These are phyloP conservation scores for Allantophomopsis lycopodina DNA, from an alignment of 2,329 filamentous ascomycete genomes.

Conservation along the genomic window DNA sequence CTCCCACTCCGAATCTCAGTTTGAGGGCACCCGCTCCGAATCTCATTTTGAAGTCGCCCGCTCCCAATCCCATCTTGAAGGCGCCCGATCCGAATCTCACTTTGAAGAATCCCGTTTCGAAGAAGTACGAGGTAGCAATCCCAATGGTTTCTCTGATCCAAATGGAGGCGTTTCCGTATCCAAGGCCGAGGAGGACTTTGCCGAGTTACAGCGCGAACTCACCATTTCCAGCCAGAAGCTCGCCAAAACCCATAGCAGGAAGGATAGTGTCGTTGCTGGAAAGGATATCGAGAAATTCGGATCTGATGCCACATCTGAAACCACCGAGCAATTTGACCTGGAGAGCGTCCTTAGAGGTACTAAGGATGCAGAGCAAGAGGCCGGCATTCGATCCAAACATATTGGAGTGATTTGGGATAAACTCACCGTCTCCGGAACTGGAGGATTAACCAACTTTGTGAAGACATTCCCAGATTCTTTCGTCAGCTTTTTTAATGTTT, in stretches of 20 bases:
- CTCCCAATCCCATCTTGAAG: no score
- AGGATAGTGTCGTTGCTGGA: conserved; percentile 10
- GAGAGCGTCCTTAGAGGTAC: conserved; percentile 61
- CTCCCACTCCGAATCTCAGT: no score
- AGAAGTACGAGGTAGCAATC: conserved; percentile 21
- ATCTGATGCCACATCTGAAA: conserved; percentile 27
- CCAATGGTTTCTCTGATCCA: conserved; percentile 28
- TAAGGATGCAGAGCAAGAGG: conserved; percentile 55
- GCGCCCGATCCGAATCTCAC: no score
- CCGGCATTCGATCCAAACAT: conserved; percentile 69
- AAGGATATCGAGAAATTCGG: conserved; percentile 47
- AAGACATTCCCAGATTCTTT: conserved; percentile 64
- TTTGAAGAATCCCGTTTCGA: no score
- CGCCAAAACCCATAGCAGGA: conserved; percentile 19
- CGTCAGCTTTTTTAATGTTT: conserved; percentile 62
- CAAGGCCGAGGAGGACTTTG: conserved; percentile 58
- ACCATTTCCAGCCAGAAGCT: conserved; percentile 40
- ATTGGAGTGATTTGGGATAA: conserved; percentile 71
- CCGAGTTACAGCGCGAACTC: conserved; percentile 48
- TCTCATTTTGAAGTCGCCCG: no score
- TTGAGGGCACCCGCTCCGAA: no score
- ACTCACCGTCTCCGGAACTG: conserved; percentile 62
- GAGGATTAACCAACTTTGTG: conserved; percentile 57
- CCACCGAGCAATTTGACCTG: conserved; percentile 56
- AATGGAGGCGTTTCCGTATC: conserved; percentile 44